Base-by-base conservation (phyloP, 345 rosid genomes). In the Pistacia vera region DNA sequence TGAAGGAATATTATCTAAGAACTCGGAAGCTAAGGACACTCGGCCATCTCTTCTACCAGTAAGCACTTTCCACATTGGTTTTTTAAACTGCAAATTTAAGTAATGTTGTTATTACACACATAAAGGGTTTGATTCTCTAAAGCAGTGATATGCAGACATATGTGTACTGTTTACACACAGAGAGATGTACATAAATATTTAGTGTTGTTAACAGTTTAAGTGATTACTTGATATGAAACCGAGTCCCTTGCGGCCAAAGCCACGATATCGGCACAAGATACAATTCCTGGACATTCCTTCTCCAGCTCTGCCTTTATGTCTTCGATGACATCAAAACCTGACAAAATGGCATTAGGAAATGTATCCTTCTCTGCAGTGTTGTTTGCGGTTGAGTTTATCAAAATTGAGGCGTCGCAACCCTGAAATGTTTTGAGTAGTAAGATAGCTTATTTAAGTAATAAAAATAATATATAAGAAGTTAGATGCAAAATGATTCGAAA, bases 1-100 rank as follows among this genome's bases (percentile, higher is more conserved):
- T 11, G 91, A 75, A 54, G 97, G 95, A 68, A 92, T 66, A 68
- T 87, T 82, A 30, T 30, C n/a, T 0, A 46, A 28, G 14, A 77
- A 91, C 20, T 93, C 95, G 0, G 74, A 74, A 38, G 76, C 74
- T 16, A 61, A 75, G 1, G 97, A 90, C 36, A 89, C 78, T 3
- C 41, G 83, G 54, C 97, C 95, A 10, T 92, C 95, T 87, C 92
- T 87, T 81, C 94, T 83, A 3, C 94, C 97, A 0, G 97, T 90
- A n/a, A 78, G 86, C 64, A 90, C 97, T 84, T 87, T 84, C 97
- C 93, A 90, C 22, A 80, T 11, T 46, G 88, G 80, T 52, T 70
- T 83, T 44, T 83, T 74, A 63, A 80, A 86, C 92, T 90, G 80
- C 66, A 74, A 65, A 35, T 72, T 5, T 38, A 38, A 5, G 4